Evolutionary conservation across 2,329 filamentous ascomycete species (phyloP).

Genomic region (Arthrinium puccinioides): DNA sequence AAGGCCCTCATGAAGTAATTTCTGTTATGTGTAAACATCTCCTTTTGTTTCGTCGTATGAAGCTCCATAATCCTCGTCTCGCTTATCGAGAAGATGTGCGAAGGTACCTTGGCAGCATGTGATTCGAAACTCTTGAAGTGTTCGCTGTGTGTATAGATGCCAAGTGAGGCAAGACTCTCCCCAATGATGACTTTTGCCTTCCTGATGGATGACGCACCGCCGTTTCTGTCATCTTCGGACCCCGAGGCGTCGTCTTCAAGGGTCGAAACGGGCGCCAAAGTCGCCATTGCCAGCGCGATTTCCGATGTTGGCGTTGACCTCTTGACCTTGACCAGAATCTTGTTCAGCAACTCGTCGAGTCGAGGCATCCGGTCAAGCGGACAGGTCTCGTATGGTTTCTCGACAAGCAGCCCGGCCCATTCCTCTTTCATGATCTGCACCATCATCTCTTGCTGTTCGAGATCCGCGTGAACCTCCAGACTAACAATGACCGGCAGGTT

Average conservation of each 20-base stretch:
- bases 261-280: constrained; percentile 19
- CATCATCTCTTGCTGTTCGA: constrained; percentile 83
- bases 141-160: constrained; percentile 81
- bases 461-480: constrained; percentile 79
- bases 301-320: constrained; percentile 30
- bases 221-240: constrained; percentile 35
- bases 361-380: constrained; percentile 54
- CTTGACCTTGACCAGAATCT: constrained; percentile 81
- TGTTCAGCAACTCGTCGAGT: constrained; percentile 64
- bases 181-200: constrained; percentile 56
- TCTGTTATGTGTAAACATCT: constrained; percentile 82
- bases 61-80: constrained; percentile 66
- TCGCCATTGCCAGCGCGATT: constrained; percentile 23
- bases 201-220: constrained; percentile 24
- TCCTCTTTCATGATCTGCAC: constrained; percentile 88
- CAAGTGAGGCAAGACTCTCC: constrained; percentile 63
- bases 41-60: constrained; percentile 55
- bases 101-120: constrained; percentile 49
- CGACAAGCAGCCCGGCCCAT: constrained; percentile 70
- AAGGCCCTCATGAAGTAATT: constrained; percentile 87
- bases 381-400: constrained; percentile 42
- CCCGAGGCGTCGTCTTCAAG: constrained; percentile 31
- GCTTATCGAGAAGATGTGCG: constrained; percentile 80
- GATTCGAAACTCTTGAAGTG: constrained; percentile 69
- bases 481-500: constrained; percentile 84